phyloP scores from a whole-genome alignment of 129 eudicot species.

The Arctium minus region DNA sequence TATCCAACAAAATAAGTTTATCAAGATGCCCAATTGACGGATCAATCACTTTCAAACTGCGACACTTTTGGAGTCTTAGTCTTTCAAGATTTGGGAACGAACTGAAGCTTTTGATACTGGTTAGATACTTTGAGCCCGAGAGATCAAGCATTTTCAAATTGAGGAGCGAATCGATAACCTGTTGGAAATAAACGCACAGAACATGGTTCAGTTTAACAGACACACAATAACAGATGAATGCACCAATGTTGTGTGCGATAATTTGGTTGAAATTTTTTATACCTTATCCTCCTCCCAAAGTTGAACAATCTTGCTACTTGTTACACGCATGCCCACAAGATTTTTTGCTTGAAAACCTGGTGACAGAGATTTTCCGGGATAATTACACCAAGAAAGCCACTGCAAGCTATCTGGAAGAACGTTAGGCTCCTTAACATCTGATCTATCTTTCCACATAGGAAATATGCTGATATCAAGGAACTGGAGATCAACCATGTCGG shows the following conservation, averaged over 20 bases:
- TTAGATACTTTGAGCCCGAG: neutral
- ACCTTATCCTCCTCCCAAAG: conserved; percentile 17
- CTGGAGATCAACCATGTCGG: neutral
- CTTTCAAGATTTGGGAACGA: conserved; percentile 6
- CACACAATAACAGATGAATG: neutral
- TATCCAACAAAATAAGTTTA: neutral
- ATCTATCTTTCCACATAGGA: neutral
- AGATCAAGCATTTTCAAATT: conserved; percentile 13
- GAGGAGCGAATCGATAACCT: neutral
- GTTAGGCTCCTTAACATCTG: neutral
- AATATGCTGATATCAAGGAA: neutral
- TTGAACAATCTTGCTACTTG: neutral
- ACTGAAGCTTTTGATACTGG: neutral
- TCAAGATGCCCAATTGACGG: conserved; percentile 14
- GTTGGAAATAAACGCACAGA: neutral
- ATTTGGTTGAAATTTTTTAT: neutral
- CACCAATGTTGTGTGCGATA: neutral
- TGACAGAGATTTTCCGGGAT: neutral
- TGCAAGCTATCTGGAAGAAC: neutral
- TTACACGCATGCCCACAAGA: conserved; percentile 4
- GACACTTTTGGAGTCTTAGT: conserved; percentile 1
- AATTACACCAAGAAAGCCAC: conserved; percentile 8
- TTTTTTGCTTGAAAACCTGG: neutral
- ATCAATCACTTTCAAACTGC: conserved; percentile 6
- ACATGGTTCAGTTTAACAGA: neutral